These are phyloP conservation scores for Penicillium sclerotigenum DNA, from an alignment of 2,329 filamentous ascomycete genomes.

Conservation along the genomic window DNA sequence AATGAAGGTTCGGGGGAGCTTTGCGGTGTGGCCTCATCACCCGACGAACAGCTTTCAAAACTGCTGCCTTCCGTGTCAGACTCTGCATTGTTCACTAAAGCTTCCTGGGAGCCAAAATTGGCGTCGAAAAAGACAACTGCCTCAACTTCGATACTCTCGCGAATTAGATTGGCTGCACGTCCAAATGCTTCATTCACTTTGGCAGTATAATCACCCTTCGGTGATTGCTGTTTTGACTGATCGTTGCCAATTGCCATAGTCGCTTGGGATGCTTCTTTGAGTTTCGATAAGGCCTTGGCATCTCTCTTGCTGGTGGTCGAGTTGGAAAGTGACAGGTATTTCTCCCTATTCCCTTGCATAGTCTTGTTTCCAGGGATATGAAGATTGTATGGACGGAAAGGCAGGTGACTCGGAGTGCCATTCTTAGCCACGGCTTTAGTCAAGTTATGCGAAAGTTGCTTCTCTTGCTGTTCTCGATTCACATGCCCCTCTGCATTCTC, in stretches of 20 bases:
- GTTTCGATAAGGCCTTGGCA: neutral
- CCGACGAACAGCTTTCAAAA: slow-evolving; percentile 11
- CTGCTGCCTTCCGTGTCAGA: slow-evolving; percentile 5
- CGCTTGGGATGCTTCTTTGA: neutral
- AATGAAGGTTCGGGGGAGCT: neutral
- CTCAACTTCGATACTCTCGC: slow-evolving; percentile 41
- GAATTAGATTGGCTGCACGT: slow-evolving; percentile 44
- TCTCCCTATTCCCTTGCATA: neutral
- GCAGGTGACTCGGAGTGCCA: neutral
- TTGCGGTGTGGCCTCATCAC: slow-evolving; percentile 2
- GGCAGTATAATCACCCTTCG: slow-evolving; percentile 2
- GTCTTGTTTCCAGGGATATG: neutral
- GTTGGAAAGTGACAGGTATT: neutral
- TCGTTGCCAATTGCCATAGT: neutral
- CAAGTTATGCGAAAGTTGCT: slow-evolving; percentile 4
- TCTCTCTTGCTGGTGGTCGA: neutral
- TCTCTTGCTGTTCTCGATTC: slow-evolving; percentile 13
- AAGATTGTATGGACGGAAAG: slow-evolving; percentile 3
- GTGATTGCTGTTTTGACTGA: neutral
- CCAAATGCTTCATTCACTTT: slow-evolving; percentile 34
- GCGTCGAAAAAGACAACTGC: slow-evolving; percentile 32
- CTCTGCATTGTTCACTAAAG: neutral
- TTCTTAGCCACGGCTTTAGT: neutral
- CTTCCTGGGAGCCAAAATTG: slow-evolving; percentile 7
- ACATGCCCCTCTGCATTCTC: slow-evolving; percentile 6